phyloP scores from a whole-genome alignment of 352 stramenopile genomes.

The Thraustochytrium aureum region DNA sequence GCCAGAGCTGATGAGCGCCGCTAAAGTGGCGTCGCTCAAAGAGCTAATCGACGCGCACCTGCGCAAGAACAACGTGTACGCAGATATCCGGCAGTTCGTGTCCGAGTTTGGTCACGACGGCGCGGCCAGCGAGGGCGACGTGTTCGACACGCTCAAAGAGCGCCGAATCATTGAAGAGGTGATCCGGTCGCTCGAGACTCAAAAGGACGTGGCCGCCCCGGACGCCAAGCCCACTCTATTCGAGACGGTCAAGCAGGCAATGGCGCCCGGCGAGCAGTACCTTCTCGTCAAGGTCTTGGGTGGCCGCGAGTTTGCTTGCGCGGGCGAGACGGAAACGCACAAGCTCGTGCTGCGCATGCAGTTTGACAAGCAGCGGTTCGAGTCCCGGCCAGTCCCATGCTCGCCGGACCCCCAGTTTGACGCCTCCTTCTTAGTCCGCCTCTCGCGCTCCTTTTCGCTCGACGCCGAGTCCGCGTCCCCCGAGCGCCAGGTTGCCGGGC shows the following conservation, averaged over 20 bases:
- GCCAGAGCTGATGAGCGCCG: neutral
- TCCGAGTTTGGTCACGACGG: neutral
- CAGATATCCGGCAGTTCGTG: slow-evolving; percentile 43
- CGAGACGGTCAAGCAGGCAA: neutral
- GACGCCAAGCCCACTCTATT: neutral
- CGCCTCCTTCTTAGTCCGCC: slow-evolving; percentile 25
- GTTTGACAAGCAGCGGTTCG: slow-evolving; percentile 36
- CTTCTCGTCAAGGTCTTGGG: slow-evolving; percentile 40
- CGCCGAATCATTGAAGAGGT: slow-evolving; percentile 39
- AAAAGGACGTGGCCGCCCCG: neutral
- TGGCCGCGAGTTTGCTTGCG: slow-evolving; percentile 3
- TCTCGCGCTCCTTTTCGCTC: slow-evolving; percentile 16
- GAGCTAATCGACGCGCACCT: slow-evolving; percentile 50
- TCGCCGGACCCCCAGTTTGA: slow-evolving; percentile 6
- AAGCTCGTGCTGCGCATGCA: slow-evolving; percentile 29
- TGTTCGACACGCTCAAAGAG: slow-evolving; percentile 29
- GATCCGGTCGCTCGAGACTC: slow-evolving; percentile 30
- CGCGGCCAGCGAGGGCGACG: neutral
- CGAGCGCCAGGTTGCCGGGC: neutral
- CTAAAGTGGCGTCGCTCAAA: neutral
- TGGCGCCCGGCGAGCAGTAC: slow-evolving; percentile 9
- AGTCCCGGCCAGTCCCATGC: neutral
- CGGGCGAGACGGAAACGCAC: neutral
- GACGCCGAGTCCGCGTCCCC: neutral
- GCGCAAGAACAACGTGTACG: slow-evolving; percentile 43